These are phyloP conservation scores for Penicillium herquei DNA, from an alignment of 495 filamentous ascomycete species.

Conservation along the genomic window DNA sequence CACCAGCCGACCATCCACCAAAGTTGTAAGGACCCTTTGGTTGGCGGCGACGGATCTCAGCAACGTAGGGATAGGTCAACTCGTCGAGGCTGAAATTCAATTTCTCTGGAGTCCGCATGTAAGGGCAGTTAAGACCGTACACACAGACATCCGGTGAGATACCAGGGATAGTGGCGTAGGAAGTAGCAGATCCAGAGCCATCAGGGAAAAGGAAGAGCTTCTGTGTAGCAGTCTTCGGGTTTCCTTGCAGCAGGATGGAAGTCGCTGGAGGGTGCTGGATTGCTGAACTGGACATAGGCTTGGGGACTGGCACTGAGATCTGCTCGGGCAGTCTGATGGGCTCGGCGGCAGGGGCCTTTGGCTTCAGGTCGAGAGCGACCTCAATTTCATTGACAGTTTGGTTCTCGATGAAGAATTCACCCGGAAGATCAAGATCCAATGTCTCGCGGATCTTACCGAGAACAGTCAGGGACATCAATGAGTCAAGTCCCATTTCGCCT, in stretches of 20 bases:
- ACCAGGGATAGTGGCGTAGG: constrained; percentile 59
- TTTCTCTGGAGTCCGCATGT: constrained; percentile 60
- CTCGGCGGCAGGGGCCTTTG: constrained; percentile 26
- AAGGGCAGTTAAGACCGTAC: constrained; percentile 65
- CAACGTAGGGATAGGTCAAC: constrained; percentile 57
- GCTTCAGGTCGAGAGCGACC: constrained; percentile 39
- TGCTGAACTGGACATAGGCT: constrained; percentile 10
- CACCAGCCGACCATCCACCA: constrained; percentile 82
- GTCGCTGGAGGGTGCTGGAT: constrained; percentile 42
- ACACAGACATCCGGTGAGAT: constrained; percentile 54
- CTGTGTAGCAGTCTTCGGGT: constrained; percentile 40
- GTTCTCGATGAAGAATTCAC: constrained; percentile 59
- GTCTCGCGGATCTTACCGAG: constrained; percentile 56
- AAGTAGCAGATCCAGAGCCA: constrained; percentile 54
- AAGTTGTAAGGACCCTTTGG: constrained; percentile 69
- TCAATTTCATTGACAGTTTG: constrained; percentile 58
- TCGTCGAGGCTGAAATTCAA: constrained; percentile 55
- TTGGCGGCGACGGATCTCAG: constrained; percentile 69
- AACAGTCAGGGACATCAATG: constrained; percentile 51
- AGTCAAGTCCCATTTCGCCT: constrained; percentile 52
- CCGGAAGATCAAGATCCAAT: constrained; percentile 47
- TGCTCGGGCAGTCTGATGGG: constrained; percentile 23
- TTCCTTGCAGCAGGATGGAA: constrained; percentile 52
- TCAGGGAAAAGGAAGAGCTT: constrained; percentile 52
- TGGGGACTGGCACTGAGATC: constrained; percentile 16